Evolutionary conservation across 2,329 filamentous ascomycete species (phyloP).

Genomic region (Akanthomyces dipterigenus): DNA sequence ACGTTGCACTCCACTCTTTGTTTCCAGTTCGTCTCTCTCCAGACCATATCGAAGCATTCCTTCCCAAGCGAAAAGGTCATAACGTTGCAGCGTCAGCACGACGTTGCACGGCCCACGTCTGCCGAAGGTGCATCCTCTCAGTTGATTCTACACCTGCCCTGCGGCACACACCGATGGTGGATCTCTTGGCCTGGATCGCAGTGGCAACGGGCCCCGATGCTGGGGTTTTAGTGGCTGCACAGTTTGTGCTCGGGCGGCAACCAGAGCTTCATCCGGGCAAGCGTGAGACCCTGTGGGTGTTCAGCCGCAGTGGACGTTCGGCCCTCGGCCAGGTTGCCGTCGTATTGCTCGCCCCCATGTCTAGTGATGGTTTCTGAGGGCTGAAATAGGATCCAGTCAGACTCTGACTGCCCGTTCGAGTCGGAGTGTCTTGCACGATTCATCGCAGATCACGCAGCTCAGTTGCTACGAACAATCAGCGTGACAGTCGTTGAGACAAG

Average conservation of each 20-base stretch:
- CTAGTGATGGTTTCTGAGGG: neutral
- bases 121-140: neutral
- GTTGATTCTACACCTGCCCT: neutral
- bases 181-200: slow-evolving; percentile 10
- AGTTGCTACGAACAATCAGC: neutral
- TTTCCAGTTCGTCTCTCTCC: neutral
- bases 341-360: slow-evolving; percentile 11
- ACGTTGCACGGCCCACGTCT: neutral
- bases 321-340: neutral
- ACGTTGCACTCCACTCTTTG: neutral
- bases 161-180: slow-evolving; percentile 1
- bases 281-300: neutral
- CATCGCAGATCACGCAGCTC: neutral
- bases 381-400: neutral
- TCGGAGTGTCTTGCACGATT: neutral
- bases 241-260: neutral
- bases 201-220: neutral
- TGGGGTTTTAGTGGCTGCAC: slow-evolving; percentile 2
- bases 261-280: slow-evolving; percentile 2
- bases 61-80: neutral
- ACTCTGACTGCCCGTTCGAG: neutral
- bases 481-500: neutral
- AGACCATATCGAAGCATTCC: neutral
- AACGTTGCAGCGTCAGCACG: neutral
- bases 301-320: slow-evolving; percentile 3